Evolutionary conservation across 2,329 filamentous ascomycete species (phyloP).

Genomic region (Colletotrichum sp.): DNA sequence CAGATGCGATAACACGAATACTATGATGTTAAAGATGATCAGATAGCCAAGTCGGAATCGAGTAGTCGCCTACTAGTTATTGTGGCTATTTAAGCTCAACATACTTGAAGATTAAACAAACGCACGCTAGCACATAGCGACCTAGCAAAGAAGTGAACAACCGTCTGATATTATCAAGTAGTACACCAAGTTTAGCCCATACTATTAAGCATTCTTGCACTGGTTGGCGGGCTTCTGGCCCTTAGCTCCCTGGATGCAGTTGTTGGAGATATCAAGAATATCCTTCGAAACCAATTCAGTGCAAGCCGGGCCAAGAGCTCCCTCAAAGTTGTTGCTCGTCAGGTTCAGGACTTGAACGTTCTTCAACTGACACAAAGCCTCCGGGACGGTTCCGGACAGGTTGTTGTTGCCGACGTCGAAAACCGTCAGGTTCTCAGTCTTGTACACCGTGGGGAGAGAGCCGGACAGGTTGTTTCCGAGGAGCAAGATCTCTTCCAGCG

Average conservation of each 20-base stretch:
- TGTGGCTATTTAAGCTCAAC: neutral
- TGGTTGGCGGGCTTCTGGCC: neutral
- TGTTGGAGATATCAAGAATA: neutral
- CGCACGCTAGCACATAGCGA: neutral
- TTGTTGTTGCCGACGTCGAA: conserved; percentile 7
- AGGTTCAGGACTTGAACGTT: neutral
- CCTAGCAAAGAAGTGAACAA: neutral
- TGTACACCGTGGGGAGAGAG: neutral
- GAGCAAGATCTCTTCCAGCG: neutral
- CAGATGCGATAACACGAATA: neutral
- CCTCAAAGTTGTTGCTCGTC: neutral
- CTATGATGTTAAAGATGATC: neutral
- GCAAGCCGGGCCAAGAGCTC: neutral
- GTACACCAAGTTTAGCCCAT: neutral
- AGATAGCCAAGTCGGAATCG: neutral
- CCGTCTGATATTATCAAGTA: neutral
- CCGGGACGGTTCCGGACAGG: neutral
- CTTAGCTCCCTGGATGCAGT: neutral
- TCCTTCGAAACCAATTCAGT: neutral
- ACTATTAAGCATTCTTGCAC: neutral
- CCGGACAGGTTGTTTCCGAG: neutral
- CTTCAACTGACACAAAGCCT: neutral
- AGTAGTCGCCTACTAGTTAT: neutral
- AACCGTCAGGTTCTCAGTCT: neutral
- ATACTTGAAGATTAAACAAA: neutral